Base-by-base conservation (phyloP, 2,329 filamentous ascomycete species). In the Apiospora marii region DNA sequence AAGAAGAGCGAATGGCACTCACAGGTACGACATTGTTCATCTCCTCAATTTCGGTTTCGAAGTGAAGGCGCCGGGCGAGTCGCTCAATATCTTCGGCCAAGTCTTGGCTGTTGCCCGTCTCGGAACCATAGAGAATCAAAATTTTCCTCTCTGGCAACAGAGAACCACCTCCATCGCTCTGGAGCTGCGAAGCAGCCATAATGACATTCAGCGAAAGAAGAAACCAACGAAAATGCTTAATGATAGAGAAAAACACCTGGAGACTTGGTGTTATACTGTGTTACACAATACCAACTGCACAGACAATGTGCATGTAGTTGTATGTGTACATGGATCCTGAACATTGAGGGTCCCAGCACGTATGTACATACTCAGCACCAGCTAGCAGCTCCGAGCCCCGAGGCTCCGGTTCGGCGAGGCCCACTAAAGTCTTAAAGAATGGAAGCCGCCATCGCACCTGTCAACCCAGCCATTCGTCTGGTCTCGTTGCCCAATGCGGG, bases 51-150 rank as follows among this genome's bases (percentile, higher is more conserved):
- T 89, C 87, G 30, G 92, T 93, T 74, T 88, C 83, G 82, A 98
- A 98, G 78, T 91, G 94, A 72, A 98, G 84, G 44, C 96, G 89
- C 83, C 96, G 91, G 48, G 91, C 89, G 75, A 94, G 83, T 53
- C 91, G 87, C 51, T 92, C 94, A 74, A 98, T 85, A 81, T 98
- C 94, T 78, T 94, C 92, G 27, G 96, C 96, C 75, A 96, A 90
- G 83, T 98, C 96, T 82, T 98, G 94, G 71, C 94, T 92, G 80
- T 96, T 98, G 72, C 96, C 96, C 30, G 95, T 98, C 85, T 99
- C 96, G 51, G 96, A 97, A 71, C 94, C 96, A 83, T 98, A 99
- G 46, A 97, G 88, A 72, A 99, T 87, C 76, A 97, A 89, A 69
- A 89, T 82, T 73, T 83, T 84, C 76, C 88, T 82, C 75, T 75